A percentile compares a stretch with the other conserved stretches of the same genome.
These are phyloP conservation scores for Apiospora hydei DNA, from an alignment of 2,329 filamentous ascomycete species.

Conservation along the genomic window DNA sequence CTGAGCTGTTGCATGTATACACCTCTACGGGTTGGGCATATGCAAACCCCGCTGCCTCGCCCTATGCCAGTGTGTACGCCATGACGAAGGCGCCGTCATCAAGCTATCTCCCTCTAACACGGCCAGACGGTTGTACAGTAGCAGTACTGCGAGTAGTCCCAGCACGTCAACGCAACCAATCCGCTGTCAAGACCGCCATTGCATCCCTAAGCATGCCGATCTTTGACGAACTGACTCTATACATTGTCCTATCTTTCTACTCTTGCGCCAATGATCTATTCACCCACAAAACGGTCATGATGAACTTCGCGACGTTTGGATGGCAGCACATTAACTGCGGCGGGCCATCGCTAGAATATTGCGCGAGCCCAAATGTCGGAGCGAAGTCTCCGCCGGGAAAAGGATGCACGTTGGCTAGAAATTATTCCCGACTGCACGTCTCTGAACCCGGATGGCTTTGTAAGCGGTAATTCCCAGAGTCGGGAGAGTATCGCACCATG, in stretches of 20 bases:
- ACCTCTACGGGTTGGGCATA: background rate
- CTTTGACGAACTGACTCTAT: background rate
- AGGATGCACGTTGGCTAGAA: background rate
- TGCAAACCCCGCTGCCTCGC: background rate
- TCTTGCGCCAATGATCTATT: no score
- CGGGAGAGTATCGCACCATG: background rate
- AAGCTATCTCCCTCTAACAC: background rate
- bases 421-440: background rate
- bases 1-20: background rate
- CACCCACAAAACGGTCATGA: background rate
- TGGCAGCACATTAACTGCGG: background rate
- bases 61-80: background rate
- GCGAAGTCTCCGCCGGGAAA: background rate
- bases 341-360: background rate
- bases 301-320: background rate
- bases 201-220: background rate
- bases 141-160: no score
- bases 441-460: background rate
- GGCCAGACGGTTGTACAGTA: background rate
- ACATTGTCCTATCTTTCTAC: background rate
- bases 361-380: background rate
- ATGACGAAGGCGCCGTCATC: constrained; percentile 15
- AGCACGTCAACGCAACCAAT: background rate
- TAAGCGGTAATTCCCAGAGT: background rate
- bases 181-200: no score